Evolutionary conservation across 116 monocot species (phyloP).

Genomic region (Trichopus zeylanicus): DNA sequence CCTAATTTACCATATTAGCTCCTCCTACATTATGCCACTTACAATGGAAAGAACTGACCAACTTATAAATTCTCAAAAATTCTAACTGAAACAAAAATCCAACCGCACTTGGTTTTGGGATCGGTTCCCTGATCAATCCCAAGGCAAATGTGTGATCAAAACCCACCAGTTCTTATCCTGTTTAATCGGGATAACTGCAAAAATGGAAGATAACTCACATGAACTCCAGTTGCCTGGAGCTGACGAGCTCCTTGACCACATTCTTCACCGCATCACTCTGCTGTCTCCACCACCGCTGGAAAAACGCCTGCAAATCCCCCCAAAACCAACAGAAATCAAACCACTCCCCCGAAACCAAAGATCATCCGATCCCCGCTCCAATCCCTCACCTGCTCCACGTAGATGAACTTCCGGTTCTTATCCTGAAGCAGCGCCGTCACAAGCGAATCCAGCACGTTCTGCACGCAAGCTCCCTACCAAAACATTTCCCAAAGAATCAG

Average conservation of each 20-base stretch:
- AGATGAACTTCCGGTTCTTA: constrained; percentile 90
- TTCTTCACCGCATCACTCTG: constrained; percentile 68
- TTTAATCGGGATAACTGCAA: neutral
- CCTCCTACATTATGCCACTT: too few species aligned
- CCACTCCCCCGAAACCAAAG: constrained; percentile 21
- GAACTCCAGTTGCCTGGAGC: constrained; percentile 84
- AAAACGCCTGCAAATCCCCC: constrained; percentile 61
- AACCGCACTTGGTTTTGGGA: neutral
- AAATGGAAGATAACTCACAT: constrained; percentile 37
- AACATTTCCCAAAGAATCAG: constrained; percentile 14
- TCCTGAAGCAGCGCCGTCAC: constrained; percentile 71
- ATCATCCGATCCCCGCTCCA: neutral
- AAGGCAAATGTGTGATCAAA: neutral
- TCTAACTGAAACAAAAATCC: neutral
- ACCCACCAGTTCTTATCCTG: neutral
- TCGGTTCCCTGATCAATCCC: neutral
- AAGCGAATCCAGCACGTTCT: constrained; percentile 93
- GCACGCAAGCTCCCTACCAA: constrained; percentile 42
- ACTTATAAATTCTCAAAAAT: neutral
- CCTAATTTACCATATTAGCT: too few species aligned
- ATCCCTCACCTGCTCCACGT: constrained; percentile 69
- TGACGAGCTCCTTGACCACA: constrained; percentile 58
- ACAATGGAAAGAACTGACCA: neutral
- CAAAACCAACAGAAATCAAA: neutral
- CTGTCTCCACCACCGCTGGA: constrained; percentile 98